A percentile compares a stretch with the other conserved stretches of the same genome.
Evolutionary conservation across 2,329 filamentous ascomycete genomes (phyloP).

Genomic region (Fusarium brevicatenulatum): DNA sequence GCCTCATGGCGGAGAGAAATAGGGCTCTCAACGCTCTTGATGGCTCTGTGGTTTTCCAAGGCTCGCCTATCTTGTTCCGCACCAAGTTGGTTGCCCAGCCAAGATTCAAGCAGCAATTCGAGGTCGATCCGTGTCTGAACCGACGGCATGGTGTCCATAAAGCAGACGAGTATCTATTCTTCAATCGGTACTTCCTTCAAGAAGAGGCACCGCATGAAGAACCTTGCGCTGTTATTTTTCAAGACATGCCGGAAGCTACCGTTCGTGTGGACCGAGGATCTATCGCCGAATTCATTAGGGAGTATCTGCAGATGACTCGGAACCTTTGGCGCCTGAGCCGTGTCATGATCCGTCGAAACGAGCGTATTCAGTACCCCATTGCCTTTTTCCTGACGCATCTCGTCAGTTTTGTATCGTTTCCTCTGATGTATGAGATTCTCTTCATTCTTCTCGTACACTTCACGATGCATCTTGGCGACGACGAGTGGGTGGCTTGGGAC

Average conservation of each 20-base stretch:
- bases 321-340: conserved; percentile 8
- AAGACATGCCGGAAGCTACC: background rate
- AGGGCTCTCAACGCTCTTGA: conserved; percentile 14
- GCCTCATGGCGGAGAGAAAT: conserved; percentile 5
- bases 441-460: background rate
- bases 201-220: background rate
- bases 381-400: conserved; percentile 7
- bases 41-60: background rate
- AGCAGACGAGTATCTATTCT: conserved; percentile 27
- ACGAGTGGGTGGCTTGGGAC: background rate
- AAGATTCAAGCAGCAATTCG: conserved; percentile 8
- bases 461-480: background rate
- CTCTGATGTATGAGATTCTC: conserved; percentile 4
- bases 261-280: background rate
- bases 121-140: conserved; percentile 20
- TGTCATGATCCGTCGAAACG: background rate
- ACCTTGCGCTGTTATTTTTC: background rate
- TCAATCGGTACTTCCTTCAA: conserved; percentile 16
- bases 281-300: background rate
- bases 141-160: conserved; percentile 7
- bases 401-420: conserved; percentile 5
- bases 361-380: background rate
- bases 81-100: background rate
- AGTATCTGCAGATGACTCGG: conserved; percentile 9
- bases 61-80: conserved; percentile 19